These are phyloP conservation scores for Dactylellina parvicollis DNA, from an alignment of 2,329 filamentous ascomycete genomes.

Conservation along the genomic window DNA sequence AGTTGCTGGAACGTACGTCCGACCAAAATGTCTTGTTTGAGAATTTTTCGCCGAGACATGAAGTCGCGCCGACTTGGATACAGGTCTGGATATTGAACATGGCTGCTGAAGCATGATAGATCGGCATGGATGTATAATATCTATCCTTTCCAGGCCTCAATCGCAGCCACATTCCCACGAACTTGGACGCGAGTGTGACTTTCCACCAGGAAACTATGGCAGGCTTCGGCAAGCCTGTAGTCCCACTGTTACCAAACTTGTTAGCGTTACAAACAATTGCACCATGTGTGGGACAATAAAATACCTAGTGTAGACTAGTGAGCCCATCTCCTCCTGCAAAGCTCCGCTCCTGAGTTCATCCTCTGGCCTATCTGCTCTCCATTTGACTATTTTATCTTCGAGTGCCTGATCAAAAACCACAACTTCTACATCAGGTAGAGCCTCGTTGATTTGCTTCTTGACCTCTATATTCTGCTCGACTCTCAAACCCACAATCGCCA, in stretches of 20 bases:
- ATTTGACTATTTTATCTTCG: slow-evolving; percentile 67
- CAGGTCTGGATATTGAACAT: slow-evolving; percentile 74
- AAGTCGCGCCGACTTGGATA: slow-evolving; percentile 71
- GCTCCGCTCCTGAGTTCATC: slow-evolving; percentile 53
- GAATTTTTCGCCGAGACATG: slow-evolving; percentile 80
- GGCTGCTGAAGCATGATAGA: slow-evolving; percentile 84
- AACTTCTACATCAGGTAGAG: slow-evolving; percentile 62
- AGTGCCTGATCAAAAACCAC: slow-evolving; percentile 71
- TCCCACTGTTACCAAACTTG: slow-evolving; percentile 67
- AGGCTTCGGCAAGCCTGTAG: slow-evolving; percentile 83
- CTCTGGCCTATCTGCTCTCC: slow-evolving; percentile 56
- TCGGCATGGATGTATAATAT: slow-evolving; percentile 85
- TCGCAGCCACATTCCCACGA: slow-evolving; percentile 68
- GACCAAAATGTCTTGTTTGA: slow-evolving; percentile 80
- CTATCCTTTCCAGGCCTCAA: slow-evolving; percentile 71
- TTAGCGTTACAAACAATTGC: slow-evolving; percentile 60
- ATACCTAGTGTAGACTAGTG: slow-evolving; percentile 77
- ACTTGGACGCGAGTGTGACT: slow-evolving; percentile 66
- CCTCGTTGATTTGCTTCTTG: slow-evolving; percentile 55
- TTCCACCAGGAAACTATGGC: slow-evolving; percentile 80
- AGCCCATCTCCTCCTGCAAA: slow-evolving; percentile 69
- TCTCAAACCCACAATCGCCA: slow-evolving; percentile 75
- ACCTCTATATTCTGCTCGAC: slow-evolving; percentile 66
- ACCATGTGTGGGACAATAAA: slow-evolving; percentile 2
- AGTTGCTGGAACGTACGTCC: slow-evolving; percentile 74